A percentile compares a stretch with the other conserved stretches of the same genome.
Conservation (phyloP, 768 basidiomycete genomes). For the Trametes cubensis region DNA sequence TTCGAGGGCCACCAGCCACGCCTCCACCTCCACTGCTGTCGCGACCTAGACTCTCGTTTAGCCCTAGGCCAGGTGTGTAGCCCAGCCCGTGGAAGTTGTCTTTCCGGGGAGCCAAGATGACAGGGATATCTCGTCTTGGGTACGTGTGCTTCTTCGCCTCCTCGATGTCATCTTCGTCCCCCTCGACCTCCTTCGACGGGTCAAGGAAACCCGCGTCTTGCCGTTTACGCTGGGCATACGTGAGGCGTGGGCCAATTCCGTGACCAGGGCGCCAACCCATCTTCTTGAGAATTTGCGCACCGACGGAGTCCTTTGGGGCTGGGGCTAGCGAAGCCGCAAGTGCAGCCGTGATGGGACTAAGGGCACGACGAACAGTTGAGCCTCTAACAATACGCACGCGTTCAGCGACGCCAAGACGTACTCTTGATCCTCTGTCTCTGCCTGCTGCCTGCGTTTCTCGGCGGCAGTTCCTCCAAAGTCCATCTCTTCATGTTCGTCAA, state of each 20-base stretch:
- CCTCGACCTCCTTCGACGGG: slow-evolving; percentile 58
- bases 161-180: slow-evolving; percentile 62
- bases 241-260: slow-evolving; percentile 89
- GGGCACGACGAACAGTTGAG: neutral
- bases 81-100: slow-evolving; percentile 84
- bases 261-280: slow-evolving; percentile 96
- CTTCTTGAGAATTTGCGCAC: slow-evolving; percentile 85
- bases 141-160: slow-evolving; percentile 88
- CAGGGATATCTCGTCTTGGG: slow-evolving; percentile 76
- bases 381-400: neutral
- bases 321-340: slow-evolving; percentile 72
- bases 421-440: slow-evolving; percentile 55
- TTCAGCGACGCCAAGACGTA: slow-evolving; percentile 38
- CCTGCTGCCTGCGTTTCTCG: slow-evolving; percentile 41
- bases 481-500: slow-evolving; percentile 82
- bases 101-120: slow-evolving; percentile 66
- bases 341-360: slow-evolving; percentile 62
- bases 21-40: slow-evolving; percentile 25
- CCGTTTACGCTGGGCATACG: slow-evolving; percentile 69
- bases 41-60: slow-evolving; percentile 60
- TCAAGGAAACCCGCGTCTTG: slow-evolving; percentile 60
- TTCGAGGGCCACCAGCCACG: slow-evolving; percentile 47
- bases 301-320: slow-evolving; percentile 76
- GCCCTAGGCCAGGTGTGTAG: slow-evolving; percentile 63
- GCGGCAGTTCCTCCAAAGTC: slow-evolving; percentile 61